phyloP scores from a whole-genome alignment of 1,284 basidiomycete genomes.

The Leccinum pachyderme region DNA sequence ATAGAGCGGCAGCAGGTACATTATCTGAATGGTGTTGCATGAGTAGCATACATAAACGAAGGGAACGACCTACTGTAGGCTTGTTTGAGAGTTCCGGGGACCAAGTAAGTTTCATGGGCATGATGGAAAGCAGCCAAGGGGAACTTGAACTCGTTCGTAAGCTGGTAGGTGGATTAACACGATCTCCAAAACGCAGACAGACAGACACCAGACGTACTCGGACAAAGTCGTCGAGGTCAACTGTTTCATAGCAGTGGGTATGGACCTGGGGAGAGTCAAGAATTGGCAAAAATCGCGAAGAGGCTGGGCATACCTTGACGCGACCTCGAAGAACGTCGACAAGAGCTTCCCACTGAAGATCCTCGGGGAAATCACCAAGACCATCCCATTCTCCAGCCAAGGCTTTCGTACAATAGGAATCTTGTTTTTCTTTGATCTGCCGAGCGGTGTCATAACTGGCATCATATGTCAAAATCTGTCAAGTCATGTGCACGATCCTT shows the following conservation, averaged over 20 bases:
- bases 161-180: slow-evolving; percentile 36
- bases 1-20: slow-evolving; percentile 71
- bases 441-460: slow-evolving; percentile 67
- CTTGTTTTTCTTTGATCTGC: slow-evolving; percentile 72
- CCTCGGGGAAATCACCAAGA: slow-evolving; percentile 70
- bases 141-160: slow-evolving; percentile 81
- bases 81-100: slow-evolving; percentile 71
- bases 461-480: slow-evolving; percentile 2
- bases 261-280: slow-evolving; percentile 52
- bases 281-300: background rate
- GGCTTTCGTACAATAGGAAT: slow-evolving; percentile 65
- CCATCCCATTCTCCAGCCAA: slow-evolving; percentile 57
- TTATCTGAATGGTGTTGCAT: slow-evolving; percentile 31
- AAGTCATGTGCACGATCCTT: slow-evolving; percentile 9
- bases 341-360: slow-evolving; percentile 80
- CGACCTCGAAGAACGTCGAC: slow-evolving; percentile 83
- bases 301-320: slow-evolving; percentile 52
- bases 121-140: slow-evolving; percentile 78
- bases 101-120: slow-evolving; percentile 78
- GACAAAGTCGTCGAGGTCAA: slow-evolving; percentile 76
- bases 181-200: slow-evolving; percentile 3
- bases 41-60: background rate
- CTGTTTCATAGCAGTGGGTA: slow-evolving; percentile 77
- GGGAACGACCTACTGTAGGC: slow-evolving; percentile 52
- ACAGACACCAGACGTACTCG: slow-evolving; percentile 49